These are phyloP conservation scores for Cladorrhinum sp. DNA, from an alignment of 2,329 filamentous ascomycete genomes.

Conservation along the genomic window DNA sequence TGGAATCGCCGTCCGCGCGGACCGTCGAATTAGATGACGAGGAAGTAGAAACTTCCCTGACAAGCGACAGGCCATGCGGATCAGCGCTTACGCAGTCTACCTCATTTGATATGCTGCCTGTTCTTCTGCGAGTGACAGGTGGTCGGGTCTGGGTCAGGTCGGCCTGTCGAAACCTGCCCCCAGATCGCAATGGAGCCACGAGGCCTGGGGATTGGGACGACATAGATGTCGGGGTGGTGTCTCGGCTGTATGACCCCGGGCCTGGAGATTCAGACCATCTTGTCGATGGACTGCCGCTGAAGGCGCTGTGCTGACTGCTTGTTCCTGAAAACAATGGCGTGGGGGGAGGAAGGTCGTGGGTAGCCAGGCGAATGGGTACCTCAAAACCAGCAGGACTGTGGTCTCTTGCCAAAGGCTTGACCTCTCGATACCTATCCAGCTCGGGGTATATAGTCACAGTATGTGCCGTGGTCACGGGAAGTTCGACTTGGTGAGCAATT, in stretches of 20 bases:
- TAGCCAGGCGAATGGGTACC: slow-evolving; percentile 55
- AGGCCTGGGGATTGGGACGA: slow-evolving; percentile 70
- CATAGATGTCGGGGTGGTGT: slow-evolving; percentile 75
- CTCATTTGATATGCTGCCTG: slow-evolving; percentile 54
- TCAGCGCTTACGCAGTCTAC: slow-evolving; percentile 45
- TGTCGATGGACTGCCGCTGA: slow-evolving; percentile 71
- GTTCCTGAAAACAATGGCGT: slow-evolving; percentile 62
- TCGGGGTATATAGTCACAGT: slow-evolving; percentile 56
- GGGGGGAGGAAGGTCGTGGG: slow-evolving; percentile 64
- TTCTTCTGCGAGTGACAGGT: slow-evolving; percentile 57
- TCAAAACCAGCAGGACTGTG: slow-evolving; percentile 40
- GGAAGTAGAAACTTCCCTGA: slow-evolving; percentile 68
- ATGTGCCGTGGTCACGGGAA: slow-evolving; percentile 37
- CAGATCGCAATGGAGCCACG: slow-evolving; percentile 48
- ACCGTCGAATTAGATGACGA: slow-evolving; percentile 72
- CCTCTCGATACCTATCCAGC: slow-evolving; percentile 57
- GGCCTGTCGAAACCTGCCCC: slow-evolving; percentile 44
- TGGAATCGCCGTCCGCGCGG: slow-evolving; percentile 49
- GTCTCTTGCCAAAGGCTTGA: slow-evolving; percentile 38
- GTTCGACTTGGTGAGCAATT: slow-evolving; percentile 41
- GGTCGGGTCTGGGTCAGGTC: slow-evolving; percentile 57
- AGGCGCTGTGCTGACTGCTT: slow-evolving; percentile 54
- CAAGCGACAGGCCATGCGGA: slow-evolving; percentile 58
- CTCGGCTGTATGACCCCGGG: slow-evolving; percentile 68
- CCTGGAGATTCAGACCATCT: slow-evolving; percentile 70